A percentile compares a stretch with the other conserved stretches of the same genome.
Conservation (phyloP, 2,329 filamentous ascomycete species). For the Fusarium sp. region DNA sequence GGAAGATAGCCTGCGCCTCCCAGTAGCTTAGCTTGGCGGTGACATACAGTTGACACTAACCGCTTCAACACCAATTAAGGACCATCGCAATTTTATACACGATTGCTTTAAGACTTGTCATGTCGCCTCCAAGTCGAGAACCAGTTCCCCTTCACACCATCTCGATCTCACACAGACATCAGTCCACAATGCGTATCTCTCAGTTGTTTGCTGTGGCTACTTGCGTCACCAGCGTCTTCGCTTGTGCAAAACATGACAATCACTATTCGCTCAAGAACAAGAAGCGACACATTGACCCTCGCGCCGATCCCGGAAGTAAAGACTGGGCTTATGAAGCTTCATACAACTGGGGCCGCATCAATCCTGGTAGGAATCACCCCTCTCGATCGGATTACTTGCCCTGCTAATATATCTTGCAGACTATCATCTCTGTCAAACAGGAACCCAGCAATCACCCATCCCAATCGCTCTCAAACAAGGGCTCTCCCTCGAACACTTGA, state of each 20-base stretch:
- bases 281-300: slow-evolving; percentile 27
- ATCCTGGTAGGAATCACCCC: neutral
- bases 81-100: slow-evolving; percentile 3
- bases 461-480: slow-evolving; percentile 36
- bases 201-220: slow-evolving; percentile 1
- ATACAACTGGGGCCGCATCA: slow-evolving; percentile 35
- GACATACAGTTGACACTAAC: slow-evolving; percentile 9
- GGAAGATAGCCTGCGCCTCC: neutral
- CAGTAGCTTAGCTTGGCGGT: slow-evolving; percentile 17
- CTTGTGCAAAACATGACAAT: slow-evolving; percentile 26
- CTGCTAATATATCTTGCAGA: slow-evolving; percentile 4
- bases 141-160: rapidly evolving
- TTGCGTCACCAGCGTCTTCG: neutral
- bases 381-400: rapidly evolving
- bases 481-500: slow-evolving; percentile 24
- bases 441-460: slow-evolving; percentile 34
- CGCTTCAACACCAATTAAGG: neutral
- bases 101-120: neutral
- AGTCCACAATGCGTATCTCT: slow-evolving; percentile 3
- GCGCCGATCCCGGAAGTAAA: neutral
- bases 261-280: slow-evolving; percentile 24
- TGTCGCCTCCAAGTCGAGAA: neutral
- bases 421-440: slow-evolving; percentile 35
- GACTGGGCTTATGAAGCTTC: slow-evolving; percentile 38
- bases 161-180: neutral